A percentile compares a stretch with the other conserved stretches of the same genome.
Evolutionary conservation across 352 stramenopile genomes (phyloP).

Genomic region (Thalassiosira livingstoniorum): DNA sequence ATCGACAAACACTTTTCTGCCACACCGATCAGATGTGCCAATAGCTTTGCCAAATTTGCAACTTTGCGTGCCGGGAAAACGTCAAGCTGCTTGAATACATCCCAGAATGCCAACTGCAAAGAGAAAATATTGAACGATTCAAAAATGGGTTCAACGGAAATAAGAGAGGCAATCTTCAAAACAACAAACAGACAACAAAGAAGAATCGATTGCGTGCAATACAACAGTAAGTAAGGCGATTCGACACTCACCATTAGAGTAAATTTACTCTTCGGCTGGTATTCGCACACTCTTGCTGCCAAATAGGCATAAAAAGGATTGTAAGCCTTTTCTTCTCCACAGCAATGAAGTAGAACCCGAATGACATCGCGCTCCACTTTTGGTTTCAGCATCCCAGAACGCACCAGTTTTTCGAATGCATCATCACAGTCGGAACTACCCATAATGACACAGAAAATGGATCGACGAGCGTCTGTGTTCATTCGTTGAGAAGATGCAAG

Average conservation of each 20-base stretch:
- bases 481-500: slow-evolving; percentile 96
- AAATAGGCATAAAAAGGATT: slow-evolving; percentile 96
- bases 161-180: too few species aligned
- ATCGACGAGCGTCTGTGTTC: slow-evolving; percentile 95
- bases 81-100: slow-evolving; percentile 95
- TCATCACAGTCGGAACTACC: slow-evolving; percentile 93
- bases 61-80: slow-evolving; percentile 87
- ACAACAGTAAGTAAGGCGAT: too few species aligned
- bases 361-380: slow-evolving; percentile 94
- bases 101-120: slow-evolving; percentile 97
- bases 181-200: too few species aligned
- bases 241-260: too few species aligned
- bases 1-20: slow-evolving; percentile 84
- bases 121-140: too few species aligned
- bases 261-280: slow-evolving; percentile 94
- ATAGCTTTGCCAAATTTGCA: slow-evolving; percentile 90
- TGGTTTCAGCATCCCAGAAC: slow-evolving; percentile 90
- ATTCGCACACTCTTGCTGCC: slow-evolving; percentile 92
- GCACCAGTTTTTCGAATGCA: slow-evolving; percentile 93
- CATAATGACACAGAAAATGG: slow-evolving; percentile 98
- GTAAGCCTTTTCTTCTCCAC: slow-evolving; percentile 87
- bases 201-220: too few species aligned
- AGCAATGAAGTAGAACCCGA: slow-evolving; percentile 94
- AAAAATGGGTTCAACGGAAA: too few species aligned
- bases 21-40: slow-evolving; percentile 85